Conservation (phyloP, 306 rosid genomes). For the Vicia sativa region DNA sequence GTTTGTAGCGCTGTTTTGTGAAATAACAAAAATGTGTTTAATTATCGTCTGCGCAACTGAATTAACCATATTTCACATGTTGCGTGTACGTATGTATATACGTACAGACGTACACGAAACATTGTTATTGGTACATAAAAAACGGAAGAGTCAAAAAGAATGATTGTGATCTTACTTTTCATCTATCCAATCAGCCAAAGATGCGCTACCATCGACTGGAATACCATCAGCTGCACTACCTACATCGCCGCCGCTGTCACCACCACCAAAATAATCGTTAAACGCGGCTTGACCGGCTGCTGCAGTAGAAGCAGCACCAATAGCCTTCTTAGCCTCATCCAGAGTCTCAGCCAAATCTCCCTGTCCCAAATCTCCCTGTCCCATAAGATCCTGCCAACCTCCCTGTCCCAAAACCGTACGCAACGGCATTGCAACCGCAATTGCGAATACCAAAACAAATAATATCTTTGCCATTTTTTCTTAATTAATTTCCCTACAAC, state of each 20-base stretch:
- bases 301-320: background rate
- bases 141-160: background rate
- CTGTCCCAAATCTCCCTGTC: slow-evolving; percentile 26
- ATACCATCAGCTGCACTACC: background rate
- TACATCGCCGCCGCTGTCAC: background rate
- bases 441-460: slow-evolving; percentile 30
- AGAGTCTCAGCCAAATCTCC: slow-evolving; percentile 8
- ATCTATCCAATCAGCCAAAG: slow-evolving; percentile 31
- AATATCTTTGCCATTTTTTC: slow-evolving; percentile 41
- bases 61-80: no score
- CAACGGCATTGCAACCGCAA: slow-evolving; percentile 34
- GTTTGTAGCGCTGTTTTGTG: background rate
- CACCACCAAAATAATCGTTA: background rate
- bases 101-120: no score
- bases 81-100: no score
- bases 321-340: slow-evolving; percentile 31
- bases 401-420: slow-evolving; percentile 31
- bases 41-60: no score
- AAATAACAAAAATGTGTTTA: no score
- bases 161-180: slow-evolving; percentile 6
- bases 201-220: background rate
- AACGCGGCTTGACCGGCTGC: background rate
- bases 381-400: background rate
- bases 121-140: no score
- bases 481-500: background rate